A percentile compares a stretch with the other conserved stretches of the same genome.
Conservation (phyloP, 495 filamentous ascomycete species). For the Aspergillus mulundensis region DNA sequence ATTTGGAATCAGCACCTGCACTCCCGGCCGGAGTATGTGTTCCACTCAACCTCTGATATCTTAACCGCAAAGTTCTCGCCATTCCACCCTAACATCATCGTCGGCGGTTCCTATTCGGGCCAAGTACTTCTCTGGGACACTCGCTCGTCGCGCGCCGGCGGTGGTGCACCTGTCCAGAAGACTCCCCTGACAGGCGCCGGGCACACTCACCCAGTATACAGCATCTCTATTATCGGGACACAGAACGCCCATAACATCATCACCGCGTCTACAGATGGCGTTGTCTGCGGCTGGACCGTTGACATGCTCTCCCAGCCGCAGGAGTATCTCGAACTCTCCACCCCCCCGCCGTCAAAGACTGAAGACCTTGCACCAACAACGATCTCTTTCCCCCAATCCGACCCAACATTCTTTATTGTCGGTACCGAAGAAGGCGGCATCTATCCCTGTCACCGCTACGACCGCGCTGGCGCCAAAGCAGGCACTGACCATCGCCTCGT, state of each 20-base stretch:
- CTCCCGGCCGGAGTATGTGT: constrained; percentile 90
- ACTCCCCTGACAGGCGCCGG: constrained; percentile 88
- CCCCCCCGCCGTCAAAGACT: constrained; percentile 83
- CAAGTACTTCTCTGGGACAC: constrained; percentile 99
- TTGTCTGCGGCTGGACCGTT: constrained; percentile 92
- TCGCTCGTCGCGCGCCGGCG: constrained; percentile 57
- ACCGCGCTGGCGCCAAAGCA: constrained; percentile 92
- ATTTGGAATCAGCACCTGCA: constrained; percentile 96
- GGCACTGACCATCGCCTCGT: constrained; percentile 81
- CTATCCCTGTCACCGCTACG: constrained; percentile 93
- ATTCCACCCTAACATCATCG: constrained; percentile 91
- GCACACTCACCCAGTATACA: constrained; percentile 95
- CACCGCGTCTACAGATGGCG: constrained; percentile 91
- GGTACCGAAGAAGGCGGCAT: constrained; percentile 96
- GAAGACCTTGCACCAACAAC: constrained; percentile 95
- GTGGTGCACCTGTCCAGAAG: constrained; percentile 85
- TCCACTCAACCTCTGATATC: constrained; percentile 94
- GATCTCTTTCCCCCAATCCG: constrained; percentile 92
- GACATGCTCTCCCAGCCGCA: constrained; percentile 97
- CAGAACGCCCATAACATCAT: constrained; percentile 99
- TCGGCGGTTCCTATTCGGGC: constrained; percentile 91
- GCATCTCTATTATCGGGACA: constrained; percentile 90
- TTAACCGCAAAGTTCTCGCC: constrained; percentile 94
- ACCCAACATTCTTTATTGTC: constrained; percentile 95
- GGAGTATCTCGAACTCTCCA: constrained; percentile 80